These are phyloP conservation scores for Panicum virgatum DNA, from an alignment of 202 grass and related monocot genomes.

Conservation along the genomic window DNA sequence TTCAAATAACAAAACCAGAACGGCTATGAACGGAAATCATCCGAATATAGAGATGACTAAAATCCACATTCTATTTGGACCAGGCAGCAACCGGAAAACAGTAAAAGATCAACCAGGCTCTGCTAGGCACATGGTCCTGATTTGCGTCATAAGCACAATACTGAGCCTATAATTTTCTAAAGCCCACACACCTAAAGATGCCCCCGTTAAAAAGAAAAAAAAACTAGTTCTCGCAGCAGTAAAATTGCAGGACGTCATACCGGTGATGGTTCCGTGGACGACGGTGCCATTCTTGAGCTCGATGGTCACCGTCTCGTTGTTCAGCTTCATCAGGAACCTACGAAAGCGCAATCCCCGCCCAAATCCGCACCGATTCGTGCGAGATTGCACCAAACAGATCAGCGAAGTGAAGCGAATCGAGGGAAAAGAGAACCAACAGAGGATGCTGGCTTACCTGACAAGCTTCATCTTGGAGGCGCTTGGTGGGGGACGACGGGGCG, in stretches of 20 bases:
- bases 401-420: neutral
- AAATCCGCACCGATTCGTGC: slow-evolving; percentile 43
- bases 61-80: neutral
- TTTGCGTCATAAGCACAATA: neutral
- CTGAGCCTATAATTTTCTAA: neutral
- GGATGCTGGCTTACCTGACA: slow-evolving; percentile 50
- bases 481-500: slow-evolving; percentile 30
- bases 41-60: neutral
- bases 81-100: neutral
- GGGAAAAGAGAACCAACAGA: neutral
- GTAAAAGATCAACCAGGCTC: neutral
- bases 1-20: neutral
- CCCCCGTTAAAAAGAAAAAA: neutral
- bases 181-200: slow-evolving; percentile 18
- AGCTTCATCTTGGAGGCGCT: slow-evolving; percentile 76
- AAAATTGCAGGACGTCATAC: slow-evolving; percentile 46
- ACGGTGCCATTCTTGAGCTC: slow-evolving; percentile 97
- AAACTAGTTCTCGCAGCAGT: neutral
- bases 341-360: slow-evolving; percentile 14
- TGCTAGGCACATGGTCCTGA: neutral
- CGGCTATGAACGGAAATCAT: neutral
- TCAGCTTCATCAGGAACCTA: slow-evolving; percentile 99
- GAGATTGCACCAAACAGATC: slow-evolving; percentile 13
- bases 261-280: slow-evolving; percentile 91
- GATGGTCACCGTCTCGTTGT: slow-evolving; percentile 98